phyloP scores from a whole-genome alignment of 768 basidiomycete species.

The Phanerochaete carnosa region DNA sequence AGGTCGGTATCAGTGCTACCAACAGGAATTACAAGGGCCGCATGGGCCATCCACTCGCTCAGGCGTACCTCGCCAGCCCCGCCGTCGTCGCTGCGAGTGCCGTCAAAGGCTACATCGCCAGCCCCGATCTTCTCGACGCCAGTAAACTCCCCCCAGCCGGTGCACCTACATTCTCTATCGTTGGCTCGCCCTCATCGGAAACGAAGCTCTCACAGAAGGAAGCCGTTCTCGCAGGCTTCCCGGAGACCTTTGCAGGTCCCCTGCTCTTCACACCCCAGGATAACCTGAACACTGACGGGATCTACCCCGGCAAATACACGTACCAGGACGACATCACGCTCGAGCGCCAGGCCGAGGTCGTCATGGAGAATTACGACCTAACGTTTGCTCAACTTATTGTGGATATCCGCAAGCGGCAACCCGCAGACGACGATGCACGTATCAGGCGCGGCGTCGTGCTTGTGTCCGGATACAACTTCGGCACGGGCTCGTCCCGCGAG shows the following conservation, averaged over 20 bases:
- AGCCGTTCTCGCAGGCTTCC: conserved; percentile 79
- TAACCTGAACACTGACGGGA: conserved; percentile 96
- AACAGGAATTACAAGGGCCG: conserved; percentile 99
- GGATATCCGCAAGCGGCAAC: conserved; percentile 35
- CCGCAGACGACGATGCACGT: conserved; percentile 8
- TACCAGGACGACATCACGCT: conserved; percentile 99
- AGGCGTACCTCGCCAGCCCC: conserved; percentile 94
- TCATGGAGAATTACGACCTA: conserved; percentile 99
- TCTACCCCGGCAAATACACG: conserved; percentile 98
- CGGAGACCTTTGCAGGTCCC: conserved; percentile 73
- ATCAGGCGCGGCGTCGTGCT: conserved; percentile 69
- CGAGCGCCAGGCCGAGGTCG: conserved; percentile 88
- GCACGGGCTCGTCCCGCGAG: conserved; percentile 96
- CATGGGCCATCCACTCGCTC: conserved; percentile 95
- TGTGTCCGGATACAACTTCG: conserved; percentile 96
- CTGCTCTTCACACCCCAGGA: conserved; percentile 95
- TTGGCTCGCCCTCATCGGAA: conserved; percentile 29
- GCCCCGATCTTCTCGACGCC: conserved; percentile 68
- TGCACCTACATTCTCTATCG: conserved; percentile 58
- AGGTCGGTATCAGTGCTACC: conserved; percentile 95
- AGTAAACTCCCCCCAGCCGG: conserved; percentile 44
- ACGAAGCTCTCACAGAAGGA: conserved; percentile 42
- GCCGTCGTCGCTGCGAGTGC: conserved; percentile 97
- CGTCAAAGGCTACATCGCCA: conserved; percentile 84
- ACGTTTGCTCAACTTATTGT: conserved; percentile 73